Conservation (phyloP, 2,329 filamentous ascomycete species). For the Talaromyces sp. region DNA sequence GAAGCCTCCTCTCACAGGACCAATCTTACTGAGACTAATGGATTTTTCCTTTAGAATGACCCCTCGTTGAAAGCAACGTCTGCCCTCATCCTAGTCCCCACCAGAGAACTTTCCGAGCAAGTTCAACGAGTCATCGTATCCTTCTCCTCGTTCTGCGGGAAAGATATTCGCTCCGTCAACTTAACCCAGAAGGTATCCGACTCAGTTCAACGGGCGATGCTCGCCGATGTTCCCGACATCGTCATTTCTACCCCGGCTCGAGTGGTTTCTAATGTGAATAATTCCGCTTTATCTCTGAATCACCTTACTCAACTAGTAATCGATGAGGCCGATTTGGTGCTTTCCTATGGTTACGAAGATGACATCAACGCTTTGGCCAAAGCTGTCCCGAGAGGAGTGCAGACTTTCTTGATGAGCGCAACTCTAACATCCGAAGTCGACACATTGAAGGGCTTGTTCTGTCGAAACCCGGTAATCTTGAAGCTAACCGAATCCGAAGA, state of each 20-base stretch:
- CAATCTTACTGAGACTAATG: neutral
- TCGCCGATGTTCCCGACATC: slow-evolving; percentile 82
- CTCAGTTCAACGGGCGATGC: slow-evolving; percentile 78
- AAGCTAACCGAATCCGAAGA: slow-evolving; percentile 80
- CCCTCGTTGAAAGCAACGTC: slow-evolving; percentile 53
- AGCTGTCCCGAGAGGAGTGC: slow-evolving; percentile 75
- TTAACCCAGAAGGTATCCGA: slow-evolving; percentile 87
- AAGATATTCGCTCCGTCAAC: slow-evolving; percentile 77
- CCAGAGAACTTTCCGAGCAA: slow-evolving; percentile 89
- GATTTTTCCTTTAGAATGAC: slow-evolving; percentile 28
- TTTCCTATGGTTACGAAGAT: slow-evolving; percentile 91
- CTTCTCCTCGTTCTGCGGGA: slow-evolving; percentile 77
- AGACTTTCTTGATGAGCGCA: slow-evolving; percentile 90
- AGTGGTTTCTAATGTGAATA: slow-evolving; percentile 73
- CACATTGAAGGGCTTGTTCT: slow-evolving; percentile 78
- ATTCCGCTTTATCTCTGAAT: slow-evolving; percentile 65
- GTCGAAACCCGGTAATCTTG: slow-evolving; percentile 71
- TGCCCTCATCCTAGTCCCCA: slow-evolving; percentile 87
- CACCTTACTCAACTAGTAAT: slow-evolving; percentile 75
- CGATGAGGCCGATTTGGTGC: slow-evolving; percentile 88
- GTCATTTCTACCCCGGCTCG: slow-evolving; percentile 88
- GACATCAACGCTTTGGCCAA: slow-evolving; percentile 78
- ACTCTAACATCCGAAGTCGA: slow-evolving; percentile 87
- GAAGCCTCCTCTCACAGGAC: neutral
- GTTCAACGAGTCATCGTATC: slow-evolving; percentile 73